phyloP scores from a whole-genome alignment of 2,329 filamentous ascomycete genomes.

The Penicillium expansum region DNA sequence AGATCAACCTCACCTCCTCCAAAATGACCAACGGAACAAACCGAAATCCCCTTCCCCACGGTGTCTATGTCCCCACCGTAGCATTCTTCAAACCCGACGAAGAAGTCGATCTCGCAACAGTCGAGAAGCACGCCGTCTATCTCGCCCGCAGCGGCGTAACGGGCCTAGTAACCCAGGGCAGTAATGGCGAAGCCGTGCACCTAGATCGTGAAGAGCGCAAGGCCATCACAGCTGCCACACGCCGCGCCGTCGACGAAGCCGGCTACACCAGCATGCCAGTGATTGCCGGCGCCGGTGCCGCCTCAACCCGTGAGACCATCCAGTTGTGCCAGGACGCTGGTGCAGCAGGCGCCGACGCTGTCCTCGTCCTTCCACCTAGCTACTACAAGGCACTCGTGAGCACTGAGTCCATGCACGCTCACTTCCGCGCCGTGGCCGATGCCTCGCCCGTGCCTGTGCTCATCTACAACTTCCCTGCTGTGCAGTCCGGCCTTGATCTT shows the following conservation, averaged over 20 bases:
- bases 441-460: constrained; percentile 61
- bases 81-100: constrained; percentile 69
- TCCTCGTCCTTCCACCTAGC: constrained; percentile 70
- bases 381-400: constrained; percentile 71
- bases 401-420: constrained; percentile 58
- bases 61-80: constrained; percentile 71
- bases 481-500: constrained; percentile 65
- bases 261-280: constrained; percentile 66
- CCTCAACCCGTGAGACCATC: constrained; percentile 71
- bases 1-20: neutral
- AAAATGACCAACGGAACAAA: constrained; percentile 26
- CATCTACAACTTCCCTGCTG: constrained; percentile 71
- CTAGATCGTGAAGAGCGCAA: constrained; percentile 68
- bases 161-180: constrained; percentile 73
- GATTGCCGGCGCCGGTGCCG: constrained; percentile 72
- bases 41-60: constrained; percentile 39
- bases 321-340: constrained; percentile 67
- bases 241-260: constrained; percentile 64
- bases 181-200: constrained; percentile 80
- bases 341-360: constrained; percentile 69
- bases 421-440: constrained; percentile 64
- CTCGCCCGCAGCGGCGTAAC: constrained; percentile 70
- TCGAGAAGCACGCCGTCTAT: constrained; percentile 60
- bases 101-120: constrained; percentile 63
- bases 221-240: constrained; percentile 66